Evolutionary conservation across 1,139 yeast species (phyloP), one percentile per base, ranked within the genome.

Genomic region (Taphrina communis): DNA sequence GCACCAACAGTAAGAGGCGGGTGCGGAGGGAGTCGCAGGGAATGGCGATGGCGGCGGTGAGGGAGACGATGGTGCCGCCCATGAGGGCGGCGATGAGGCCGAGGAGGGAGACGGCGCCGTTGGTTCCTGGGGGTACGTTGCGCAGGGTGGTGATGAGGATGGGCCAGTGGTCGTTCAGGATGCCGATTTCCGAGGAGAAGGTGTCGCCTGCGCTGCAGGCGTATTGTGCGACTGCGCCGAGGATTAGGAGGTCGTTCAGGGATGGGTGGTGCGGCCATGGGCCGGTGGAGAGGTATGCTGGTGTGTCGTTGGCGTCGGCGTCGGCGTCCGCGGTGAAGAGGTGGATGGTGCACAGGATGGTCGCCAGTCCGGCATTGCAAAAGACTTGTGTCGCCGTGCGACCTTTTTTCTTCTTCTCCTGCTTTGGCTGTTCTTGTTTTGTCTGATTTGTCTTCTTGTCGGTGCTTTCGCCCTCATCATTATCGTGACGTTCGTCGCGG

Each of bases 151-250:
- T 82, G 70, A 82, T 80, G 19, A 82, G 76, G 39, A 79, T 70
- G 1, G 85, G 84, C 19, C 74, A 72, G 6, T 76, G 67, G 41
- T 73, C 73, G 0, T 84, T 81, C 36, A 83, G 72, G 17, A 83
- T 82, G 1, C 86, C 85, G 35, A 83, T 74, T 71, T 83, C 85
- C 0, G 84, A 81, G 1, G 85, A 82, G 80, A 82, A 81, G 0
- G 85, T 82, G 70, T 83, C 85, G 3, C 84, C 81, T 0, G 81
- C 81, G 12, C 82, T 84, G 1, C 83, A 83, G 6, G 82, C 80
- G 71, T 83, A 83, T 59, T 83, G 84, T 17, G 67, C 55, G 6
- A 63, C 36, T 44, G 46, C 39, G 2, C 80, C 78, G 36, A 80
- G 73, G 21, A 80, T 74, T 5, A 82, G 83, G 6, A 78, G 58